Evolutionary conservation across 2,329 filamentous ascomycete genomes (phyloP).

Genomic region (Hypoxylon sp.): DNA sequence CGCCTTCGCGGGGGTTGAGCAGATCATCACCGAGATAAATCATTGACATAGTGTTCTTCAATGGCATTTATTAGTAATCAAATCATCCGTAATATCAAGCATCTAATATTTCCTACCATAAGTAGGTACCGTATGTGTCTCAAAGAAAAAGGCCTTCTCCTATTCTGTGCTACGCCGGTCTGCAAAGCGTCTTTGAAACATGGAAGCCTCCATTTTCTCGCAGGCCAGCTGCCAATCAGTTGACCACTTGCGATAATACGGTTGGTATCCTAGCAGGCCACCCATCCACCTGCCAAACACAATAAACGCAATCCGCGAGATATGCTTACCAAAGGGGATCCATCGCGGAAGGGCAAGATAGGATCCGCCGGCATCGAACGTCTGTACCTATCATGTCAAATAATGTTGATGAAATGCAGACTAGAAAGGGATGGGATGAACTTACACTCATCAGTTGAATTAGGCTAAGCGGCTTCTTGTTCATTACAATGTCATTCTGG

Average conservation of each 20-base stretch:
- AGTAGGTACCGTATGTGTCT: no score
- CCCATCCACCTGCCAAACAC: slow-evolving; percentile 33
- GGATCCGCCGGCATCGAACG: slow-evolving; percentile 28
- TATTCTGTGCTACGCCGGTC: background rate
- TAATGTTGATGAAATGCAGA: background rate
- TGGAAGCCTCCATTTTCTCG: slow-evolving; percentile 20
- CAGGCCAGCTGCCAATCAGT: slow-evolving; percentile 28
- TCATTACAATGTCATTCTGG: slow-evolving; percentile 23
- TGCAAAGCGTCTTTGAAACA: slow-evolving; percentile 28
- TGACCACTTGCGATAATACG: slow-evolving; percentile 25
- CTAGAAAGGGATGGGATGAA: background rate
- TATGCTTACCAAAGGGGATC: slow-evolving; percentile 21
- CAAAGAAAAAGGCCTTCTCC: background rate
- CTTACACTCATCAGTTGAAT: slow-evolving; percentile 33
- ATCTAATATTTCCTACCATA: no score
- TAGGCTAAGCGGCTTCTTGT: slow-evolving; percentile 1
- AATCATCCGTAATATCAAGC: no score
- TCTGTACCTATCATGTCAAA: slow-evolving; percentile 5
- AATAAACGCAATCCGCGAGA: slow-evolving; percentile 9
- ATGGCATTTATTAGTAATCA: no score
- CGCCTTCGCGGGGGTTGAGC: background rate
- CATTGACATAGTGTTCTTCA: no score
- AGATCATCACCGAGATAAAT: background rate
- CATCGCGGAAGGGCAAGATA: slow-evolving; percentile 25
- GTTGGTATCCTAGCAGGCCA: slow-evolving; percentile 31